Evolutionary conservation across 768 basidiomycete species (phyloP).

Genomic region (Calocera viscosa): DNA sequence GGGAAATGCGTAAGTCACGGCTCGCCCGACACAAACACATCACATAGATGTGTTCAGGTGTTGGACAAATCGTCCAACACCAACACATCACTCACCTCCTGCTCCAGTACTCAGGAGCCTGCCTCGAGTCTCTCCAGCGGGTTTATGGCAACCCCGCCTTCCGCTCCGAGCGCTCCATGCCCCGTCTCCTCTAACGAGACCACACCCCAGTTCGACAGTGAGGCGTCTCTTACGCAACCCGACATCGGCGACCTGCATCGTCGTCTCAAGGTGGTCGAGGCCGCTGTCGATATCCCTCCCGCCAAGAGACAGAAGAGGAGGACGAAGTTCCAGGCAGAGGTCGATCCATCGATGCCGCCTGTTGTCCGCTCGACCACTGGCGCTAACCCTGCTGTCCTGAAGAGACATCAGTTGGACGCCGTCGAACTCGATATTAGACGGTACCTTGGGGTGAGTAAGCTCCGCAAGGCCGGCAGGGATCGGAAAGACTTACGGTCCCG

Average conservation of each 20-base stretch:
- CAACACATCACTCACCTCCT: background rate
- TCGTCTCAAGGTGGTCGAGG: background rate
- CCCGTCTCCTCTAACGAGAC: background rate
- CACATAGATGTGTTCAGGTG: background rate
- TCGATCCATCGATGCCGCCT: no score
- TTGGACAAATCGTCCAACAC: background rate
- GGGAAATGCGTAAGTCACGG: background rate
- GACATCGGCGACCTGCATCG: background rate
- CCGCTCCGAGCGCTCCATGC: background rate
- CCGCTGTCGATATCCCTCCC: background rate
- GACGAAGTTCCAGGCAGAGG: background rate
- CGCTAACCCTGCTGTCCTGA: background rate
- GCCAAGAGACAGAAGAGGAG: background rate
- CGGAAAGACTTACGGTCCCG: background rate
- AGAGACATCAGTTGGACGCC: background rate
- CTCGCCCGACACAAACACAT: background rate
- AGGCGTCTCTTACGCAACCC: background rate
- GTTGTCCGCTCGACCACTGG: background rate
- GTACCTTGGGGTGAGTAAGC: background rate
- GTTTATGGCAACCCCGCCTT: background rate
- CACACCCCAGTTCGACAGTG: background rate
- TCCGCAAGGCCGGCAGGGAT: background rate
- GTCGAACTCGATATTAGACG: background rate
- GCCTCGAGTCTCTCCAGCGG: background rate
- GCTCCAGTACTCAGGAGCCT: background rate